These are phyloP conservation scores for Sporothrix globosa DNA, from an alignment of 2,329 filamentous ascomycete species.

Conservation along the genomic window DNA sequence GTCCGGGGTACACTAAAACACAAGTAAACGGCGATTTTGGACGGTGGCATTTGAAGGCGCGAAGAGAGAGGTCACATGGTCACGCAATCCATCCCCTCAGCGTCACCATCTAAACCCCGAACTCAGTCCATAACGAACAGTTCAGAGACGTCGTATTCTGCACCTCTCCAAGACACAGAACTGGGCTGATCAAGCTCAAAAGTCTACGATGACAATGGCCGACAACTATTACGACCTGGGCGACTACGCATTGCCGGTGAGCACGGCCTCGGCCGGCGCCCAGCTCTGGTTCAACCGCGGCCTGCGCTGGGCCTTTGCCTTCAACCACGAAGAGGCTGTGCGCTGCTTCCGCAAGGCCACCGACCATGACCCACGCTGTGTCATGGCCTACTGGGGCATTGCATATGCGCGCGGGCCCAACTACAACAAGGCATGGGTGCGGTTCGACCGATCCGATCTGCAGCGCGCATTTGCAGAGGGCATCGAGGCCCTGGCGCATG, in stretches of 20 bases:
- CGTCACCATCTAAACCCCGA: too few relatives aligned
- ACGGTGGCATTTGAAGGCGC: too few relatives aligned
- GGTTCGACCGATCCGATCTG: conserved; percentile 66
- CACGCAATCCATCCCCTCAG: too few relatives aligned
- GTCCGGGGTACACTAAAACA: too few relatives aligned
- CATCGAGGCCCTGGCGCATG: conserved; percentile 46
- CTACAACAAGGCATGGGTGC: conserved; percentile 75
- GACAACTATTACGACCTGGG: conserved; percentile 8
- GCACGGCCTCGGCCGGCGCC: not conserved
- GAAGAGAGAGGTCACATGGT: too few relatives aligned
- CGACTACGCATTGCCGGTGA: not conserved
- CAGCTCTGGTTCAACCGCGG: conserved; percentile 73
- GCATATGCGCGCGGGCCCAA: conserved; percentile 75
- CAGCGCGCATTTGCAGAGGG: not conserved
- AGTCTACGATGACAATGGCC: not conserved
- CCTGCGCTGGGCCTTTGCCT: conserved; percentile 71
- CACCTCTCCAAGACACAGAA: too few relatives aligned
- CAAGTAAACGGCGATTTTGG: too few relatives aligned
- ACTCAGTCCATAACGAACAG: too few relatives aligned
- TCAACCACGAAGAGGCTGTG: conserved; percentile 74
- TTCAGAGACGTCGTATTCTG: too few relatives aligned
- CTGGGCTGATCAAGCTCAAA: too few relatives aligned
- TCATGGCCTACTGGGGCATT: conserved; percentile 70
- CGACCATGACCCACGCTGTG: conserved; percentile 55
- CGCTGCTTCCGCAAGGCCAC: conserved; percentile 65